phyloP scores from a whole-genome alignment of 2,329 filamentous ascomycete species.

The Epichloe amarillans region DNA sequence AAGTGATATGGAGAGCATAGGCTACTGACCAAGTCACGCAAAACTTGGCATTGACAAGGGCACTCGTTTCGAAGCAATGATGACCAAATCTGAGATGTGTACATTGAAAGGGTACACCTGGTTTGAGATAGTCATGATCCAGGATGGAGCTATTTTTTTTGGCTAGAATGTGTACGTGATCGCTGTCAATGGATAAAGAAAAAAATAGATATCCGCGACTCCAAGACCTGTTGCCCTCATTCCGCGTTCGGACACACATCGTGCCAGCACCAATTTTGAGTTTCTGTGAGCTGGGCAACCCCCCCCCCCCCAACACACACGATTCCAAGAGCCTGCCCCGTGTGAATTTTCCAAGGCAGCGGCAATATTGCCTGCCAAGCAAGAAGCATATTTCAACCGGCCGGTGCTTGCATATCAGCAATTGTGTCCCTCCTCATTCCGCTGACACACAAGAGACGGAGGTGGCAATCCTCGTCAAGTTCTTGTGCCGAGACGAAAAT shows the following conservation, averaged over 20 bases:
- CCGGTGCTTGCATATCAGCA: not conserved
- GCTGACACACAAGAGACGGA: not conserved
- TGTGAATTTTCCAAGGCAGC: not conserved
- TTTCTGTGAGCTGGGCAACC: not conserved
- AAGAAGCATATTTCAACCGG: not conserved
- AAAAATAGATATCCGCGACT: not conserved
- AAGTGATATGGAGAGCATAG: too few species aligned
- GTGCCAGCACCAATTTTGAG: not conserved
- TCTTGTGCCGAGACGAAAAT: not conserved
- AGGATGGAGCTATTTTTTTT: not conserved
- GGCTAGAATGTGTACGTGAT: not conserved
- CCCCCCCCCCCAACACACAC: too few species aligned
- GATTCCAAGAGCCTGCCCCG: not conserved
- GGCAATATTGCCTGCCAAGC: not conserved
- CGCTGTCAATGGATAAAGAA: not conserved
- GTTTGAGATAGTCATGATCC: not conserved
- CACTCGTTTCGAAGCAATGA: not conserved
- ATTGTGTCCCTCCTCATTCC: not conserved
- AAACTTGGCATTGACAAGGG: not conserved
- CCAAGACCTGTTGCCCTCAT: not conserved
- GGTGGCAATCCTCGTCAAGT: not conserved
- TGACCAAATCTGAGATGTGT: not conserved
- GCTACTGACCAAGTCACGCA: too few species aligned
- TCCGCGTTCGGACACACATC: not conserved
- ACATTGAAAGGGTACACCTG: not conserved